Evolutionary conservation across 2,329 filamentous ascomycete genomes (phyloP).

Genomic region (Ophiostoma perfectum): DNA sequence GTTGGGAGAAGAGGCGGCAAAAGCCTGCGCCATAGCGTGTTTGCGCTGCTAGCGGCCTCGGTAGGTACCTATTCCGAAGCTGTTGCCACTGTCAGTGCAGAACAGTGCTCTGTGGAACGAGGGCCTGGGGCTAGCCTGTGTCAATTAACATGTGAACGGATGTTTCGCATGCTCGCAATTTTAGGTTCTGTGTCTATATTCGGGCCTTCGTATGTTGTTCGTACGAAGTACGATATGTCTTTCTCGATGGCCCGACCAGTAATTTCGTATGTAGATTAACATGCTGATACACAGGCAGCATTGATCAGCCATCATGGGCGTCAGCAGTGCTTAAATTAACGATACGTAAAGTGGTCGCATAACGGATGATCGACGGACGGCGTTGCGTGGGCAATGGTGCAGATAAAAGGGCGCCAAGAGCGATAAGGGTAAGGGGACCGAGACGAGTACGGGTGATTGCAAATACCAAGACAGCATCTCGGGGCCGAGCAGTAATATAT

Average conservation of each 20-base stretch:
- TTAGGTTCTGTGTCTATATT: neutral
- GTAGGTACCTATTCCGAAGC: neutral
- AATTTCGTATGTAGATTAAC: neutral
- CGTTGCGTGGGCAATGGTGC: neutral
- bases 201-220: slow-evolving; percentile 2
- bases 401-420: neutral
- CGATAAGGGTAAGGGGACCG: neutral
- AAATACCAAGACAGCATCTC: neutral
- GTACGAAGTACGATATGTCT: neutral
- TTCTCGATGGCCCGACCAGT: neutral
- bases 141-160: neutral
- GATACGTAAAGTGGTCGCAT: neutral
- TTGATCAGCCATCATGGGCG: neutral
- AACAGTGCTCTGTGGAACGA: neutral
- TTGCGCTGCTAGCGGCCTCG: slow-evolving; percentile 6
- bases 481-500: neutral
- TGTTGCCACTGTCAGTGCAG: too few species aligned
- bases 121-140: neutral
- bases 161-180: neutral
- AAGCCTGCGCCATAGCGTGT: slow-evolving; percentile 4
- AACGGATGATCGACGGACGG: neutral
- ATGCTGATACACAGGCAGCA: neutral
- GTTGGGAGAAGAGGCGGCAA: neutral
- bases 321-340: neutral
- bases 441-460: neutral